Evolutionary conservation across 371 early-diverging fungal genomes (phyloP).

Genomic region (Massospora cicadina): DNA sequence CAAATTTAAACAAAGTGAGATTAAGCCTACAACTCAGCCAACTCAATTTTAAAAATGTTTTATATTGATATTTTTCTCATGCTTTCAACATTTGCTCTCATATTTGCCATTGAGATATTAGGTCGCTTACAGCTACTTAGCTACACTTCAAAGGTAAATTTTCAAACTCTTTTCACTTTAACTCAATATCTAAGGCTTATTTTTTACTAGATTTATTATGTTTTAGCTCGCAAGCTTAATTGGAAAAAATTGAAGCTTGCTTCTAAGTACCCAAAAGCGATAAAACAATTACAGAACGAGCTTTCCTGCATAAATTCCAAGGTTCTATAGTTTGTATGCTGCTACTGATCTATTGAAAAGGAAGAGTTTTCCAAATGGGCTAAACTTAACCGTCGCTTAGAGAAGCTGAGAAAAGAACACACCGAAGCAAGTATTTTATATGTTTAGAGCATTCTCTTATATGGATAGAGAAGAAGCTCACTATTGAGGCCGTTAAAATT

Average conservation of each 20-base stretch:
- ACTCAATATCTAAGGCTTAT: background rate
- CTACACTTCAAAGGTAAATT: background rate
- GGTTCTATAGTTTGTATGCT: background rate
- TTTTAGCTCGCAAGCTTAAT: background rate
- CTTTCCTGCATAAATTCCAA: constrained; percentile 3
- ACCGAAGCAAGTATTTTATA: background rate
- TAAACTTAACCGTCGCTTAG: background rate
- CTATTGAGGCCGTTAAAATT: background rate
- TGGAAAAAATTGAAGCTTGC: background rate
- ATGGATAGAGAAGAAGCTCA: constrained; percentile 1
- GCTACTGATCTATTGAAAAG: background rate
- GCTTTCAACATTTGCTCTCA: background rate
- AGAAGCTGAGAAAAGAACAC: background rate
- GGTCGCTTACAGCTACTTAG: background rate
- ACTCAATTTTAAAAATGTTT: background rate
- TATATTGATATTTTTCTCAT: background rate
- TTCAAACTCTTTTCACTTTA: background rate
- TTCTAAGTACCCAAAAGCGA: constrained; percentile 1
- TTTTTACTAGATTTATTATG: background rate
- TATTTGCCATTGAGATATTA: background rate
- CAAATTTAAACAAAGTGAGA: background rate
- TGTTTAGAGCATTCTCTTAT: background rate
- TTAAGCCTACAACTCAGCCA: background rate
- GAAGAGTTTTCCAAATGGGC: constrained; percentile 9
- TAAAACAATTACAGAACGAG: background rate